Evolutionary conservation across 2,329 filamentous ascomycete genomes (phyloP).

Genomic region (Cytospora paraplurivora): DNA sequence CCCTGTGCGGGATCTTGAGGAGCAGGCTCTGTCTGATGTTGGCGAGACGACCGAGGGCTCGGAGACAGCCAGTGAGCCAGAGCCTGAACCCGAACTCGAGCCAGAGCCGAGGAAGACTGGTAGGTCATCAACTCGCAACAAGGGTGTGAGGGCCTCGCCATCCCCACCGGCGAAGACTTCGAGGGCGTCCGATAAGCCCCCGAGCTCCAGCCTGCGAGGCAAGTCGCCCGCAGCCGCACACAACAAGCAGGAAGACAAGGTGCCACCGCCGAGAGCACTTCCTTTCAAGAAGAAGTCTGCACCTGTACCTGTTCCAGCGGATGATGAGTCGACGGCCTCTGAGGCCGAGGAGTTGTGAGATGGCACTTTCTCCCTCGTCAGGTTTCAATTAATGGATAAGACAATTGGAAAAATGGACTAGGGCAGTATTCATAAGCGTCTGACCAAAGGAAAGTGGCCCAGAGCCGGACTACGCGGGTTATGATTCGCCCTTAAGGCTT

Average conservation of each 20-base stretch:
- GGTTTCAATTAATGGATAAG: neutral
- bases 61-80: constrained; percentile 23
- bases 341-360: constrained; percentile 8
- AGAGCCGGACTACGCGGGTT: neutral
- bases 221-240: constrained; percentile 8
- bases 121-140: constrained; percentile 10
- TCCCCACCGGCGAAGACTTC: constrained; percentile 9
- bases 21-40: constrained; percentile 7
- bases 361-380: neutral
- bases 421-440: neutral
- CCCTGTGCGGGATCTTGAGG: constrained; percentile 9
- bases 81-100: neutral
- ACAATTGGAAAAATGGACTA: neutral
- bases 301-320: constrained; percentile 13
- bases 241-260: constrained; percentile 6
- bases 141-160: constrained; percentile 9
- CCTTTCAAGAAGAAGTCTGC: constrained; percentile 4
- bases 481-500: neutral
- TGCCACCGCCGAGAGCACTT: constrained; percentile 12
- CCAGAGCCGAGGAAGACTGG: neutral
- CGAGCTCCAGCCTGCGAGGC: constrained; percentile 15
- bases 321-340: constrained; percentile 25
- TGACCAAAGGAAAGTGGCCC: neutral
- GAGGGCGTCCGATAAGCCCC: constrained; percentile 5
- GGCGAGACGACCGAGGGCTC: constrained; percentile 21